These are phyloP conservation scores for Mycogone perniciosa DNA, from an alignment of 2,329 filamentous ascomycete species.

Conservation along the genomic window DNA sequence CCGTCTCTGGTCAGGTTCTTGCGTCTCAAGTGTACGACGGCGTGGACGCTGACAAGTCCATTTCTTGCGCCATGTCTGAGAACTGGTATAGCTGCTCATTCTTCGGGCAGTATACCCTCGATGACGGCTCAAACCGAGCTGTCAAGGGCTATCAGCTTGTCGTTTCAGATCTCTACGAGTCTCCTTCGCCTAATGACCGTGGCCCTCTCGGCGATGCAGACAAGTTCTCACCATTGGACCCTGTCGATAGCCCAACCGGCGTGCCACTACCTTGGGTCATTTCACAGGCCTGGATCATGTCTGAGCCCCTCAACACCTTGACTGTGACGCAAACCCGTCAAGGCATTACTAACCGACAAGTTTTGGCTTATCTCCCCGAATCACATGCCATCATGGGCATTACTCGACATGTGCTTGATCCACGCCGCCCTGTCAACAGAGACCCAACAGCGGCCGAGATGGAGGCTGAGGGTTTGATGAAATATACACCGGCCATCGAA, in stretches of 20 bases:
- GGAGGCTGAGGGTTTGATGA: slow-evolving; percentile 71
- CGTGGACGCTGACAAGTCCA: slow-evolving; percentile 66
- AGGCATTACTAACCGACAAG: slow-evolving; percentile 77
- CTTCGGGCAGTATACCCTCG: slow-evolving; percentile 54
- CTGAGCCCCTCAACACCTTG: slow-evolving; percentile 71
- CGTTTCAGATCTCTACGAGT: slow-evolving; percentile 87
- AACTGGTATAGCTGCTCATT: slow-evolving; percentile 94
- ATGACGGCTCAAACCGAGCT: slow-evolving; percentile 45
- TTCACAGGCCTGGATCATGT: slow-evolving; percentile 74
- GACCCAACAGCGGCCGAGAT: slow-evolving; percentile 73
- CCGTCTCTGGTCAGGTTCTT: slow-evolving; percentile 75
- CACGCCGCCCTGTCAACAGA: slow-evolving; percentile 76
- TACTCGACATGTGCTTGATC: slow-evolving; percentile 72
- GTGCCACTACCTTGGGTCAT: slow-evolving; percentile 65
- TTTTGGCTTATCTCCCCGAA: slow-evolving; percentile 71
- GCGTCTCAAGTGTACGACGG: slow-evolving; percentile 63
- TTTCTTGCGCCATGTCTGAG: slow-evolving; percentile 76
- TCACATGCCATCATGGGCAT: slow-evolving; percentile 72
- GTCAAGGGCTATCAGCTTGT: slow-evolving; percentile 83
- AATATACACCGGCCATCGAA: slow-evolving; percentile 70
- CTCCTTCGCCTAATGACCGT: slow-evolving; percentile 73
- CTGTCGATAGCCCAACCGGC: slow-evolving; percentile 49
- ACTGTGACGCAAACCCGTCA: slow-evolving; percentile 84
- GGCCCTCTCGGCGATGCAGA: slow-evolving; percentile 63
- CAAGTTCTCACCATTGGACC: slow-evolving; percentile 74